Evolutionary conservation across 805 yeast genomes (phyloP), one percentile per base, ranked within the genome.

Genomic region (Myxozyma vanderwaltii): DNA sequence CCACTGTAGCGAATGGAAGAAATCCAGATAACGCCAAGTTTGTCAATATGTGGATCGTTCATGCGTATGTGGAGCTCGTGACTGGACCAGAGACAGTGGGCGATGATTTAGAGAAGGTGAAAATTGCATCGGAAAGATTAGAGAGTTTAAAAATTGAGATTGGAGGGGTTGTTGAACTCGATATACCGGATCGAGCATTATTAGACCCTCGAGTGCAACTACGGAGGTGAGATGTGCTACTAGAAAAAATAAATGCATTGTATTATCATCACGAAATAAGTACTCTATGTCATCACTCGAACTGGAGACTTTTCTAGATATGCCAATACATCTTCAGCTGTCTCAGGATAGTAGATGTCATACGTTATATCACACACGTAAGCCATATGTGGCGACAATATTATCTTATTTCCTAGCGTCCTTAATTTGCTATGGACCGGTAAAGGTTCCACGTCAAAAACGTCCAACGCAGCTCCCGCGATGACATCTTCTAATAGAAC

Each of bases 401-500:
- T 40, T 24, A 66, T 56, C 44, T 62, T 58, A 36, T 55, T 54
- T 10, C 53, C 61, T 13, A 59, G 43, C 27, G 48, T 44, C 19
- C 68, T 41, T 59, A 64, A 51, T 24, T 53, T 58, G 40, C 54
- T 49, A 53, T 62, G 51, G 15, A 26, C 40, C 12, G 69, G 69
- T 38, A 67, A 27, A 17, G 69, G 69, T 47, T 67, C 68, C 21
- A 50, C 49, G 26, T 67, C 60, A 23, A 26, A 65, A 27, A 67
- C 68, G 44, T 67, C 69, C 40, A 66, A 44, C 3, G 68, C 69
- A 3, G 66, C 68, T 1, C 69, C 68, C 1, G 67, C 55, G 40
- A 67, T 65, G 41, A 27, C 47, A 19, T 53, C 56, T 24, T 54
- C 55, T 46, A 51, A 43, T 23, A 66, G 46, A 7, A 50, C 64